phyloP scores from a whole-genome alignment of 345 rosid genomes.

The Lumnitzera littorea region DNA sequence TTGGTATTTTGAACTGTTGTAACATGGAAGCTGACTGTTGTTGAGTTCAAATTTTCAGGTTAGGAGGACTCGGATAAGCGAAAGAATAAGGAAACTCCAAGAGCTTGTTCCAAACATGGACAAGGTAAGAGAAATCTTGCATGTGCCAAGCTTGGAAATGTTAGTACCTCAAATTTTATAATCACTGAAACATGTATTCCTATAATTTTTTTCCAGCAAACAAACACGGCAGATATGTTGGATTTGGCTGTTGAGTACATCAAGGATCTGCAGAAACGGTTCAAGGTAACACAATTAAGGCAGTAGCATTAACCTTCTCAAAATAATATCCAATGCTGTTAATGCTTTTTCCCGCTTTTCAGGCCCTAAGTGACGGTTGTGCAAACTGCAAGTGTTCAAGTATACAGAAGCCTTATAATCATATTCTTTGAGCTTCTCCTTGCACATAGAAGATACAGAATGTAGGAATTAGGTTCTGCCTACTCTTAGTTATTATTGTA shows the following conservation, averaged over 20 bases:
- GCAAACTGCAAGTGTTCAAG: slow-evolving; percentile 59
- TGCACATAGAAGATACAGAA: slow-evolving; percentile 9
- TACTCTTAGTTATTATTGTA: neutral
- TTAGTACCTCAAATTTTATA: neutral
- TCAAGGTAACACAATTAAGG: slow-evolving; percentile 36
- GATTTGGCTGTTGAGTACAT: slow-evolving; percentile 97
- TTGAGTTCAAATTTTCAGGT: slow-evolving; percentile 37
- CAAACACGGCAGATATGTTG: slow-evolving; percentile 91
- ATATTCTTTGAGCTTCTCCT: slow-evolving; percentile 20
- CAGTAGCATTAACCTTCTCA: neutral
- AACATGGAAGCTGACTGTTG: neutral
- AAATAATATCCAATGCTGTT: neutral
- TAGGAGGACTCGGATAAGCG: slow-evolving; percentile 92
- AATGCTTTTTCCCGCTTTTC: slow-evolving; percentile 6
- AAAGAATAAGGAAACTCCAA: slow-evolving; percentile 92
- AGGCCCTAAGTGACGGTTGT: slow-evolving; percentile 48
- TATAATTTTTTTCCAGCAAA: slow-evolving; percentile 54
- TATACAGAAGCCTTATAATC: slow-evolving; percentile 27
- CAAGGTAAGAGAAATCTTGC: slow-evolving; percentile 40
- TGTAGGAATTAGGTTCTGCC: slow-evolving; percentile 8
- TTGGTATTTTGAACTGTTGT: too few relatives aligned
- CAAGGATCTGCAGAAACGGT: slow-evolving; percentile 82
- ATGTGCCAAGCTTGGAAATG: neutral
- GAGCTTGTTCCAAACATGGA: slow-evolving; percentile 98
- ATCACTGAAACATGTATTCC: neutral